Base-by-base conservation (phyloP, 2,329 filamentous ascomycete species). In the Aspergillus thermomutatus region DNA sequence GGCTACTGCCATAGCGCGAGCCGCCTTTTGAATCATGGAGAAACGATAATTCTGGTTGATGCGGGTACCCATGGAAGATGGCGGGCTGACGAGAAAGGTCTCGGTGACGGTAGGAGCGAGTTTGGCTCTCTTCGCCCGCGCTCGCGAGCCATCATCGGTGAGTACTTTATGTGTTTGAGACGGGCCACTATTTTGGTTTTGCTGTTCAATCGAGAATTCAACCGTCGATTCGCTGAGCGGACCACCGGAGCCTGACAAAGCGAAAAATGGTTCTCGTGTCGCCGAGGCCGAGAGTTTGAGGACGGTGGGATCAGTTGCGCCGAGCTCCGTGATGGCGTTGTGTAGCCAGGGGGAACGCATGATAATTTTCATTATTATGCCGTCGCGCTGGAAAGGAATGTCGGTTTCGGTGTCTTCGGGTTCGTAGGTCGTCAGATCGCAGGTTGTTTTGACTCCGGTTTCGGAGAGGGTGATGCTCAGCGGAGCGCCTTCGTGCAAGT, bases 1-100 rank as follows among this genome's bases (percentile, higher is more conserved):
- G 4, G 92, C 91, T 40, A 92, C 85, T 48, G 88, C 87, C 93
- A 99, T 97, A n/a, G 94, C 93, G 62, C 93, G 87, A 48, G 86
- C 86, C 0, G 93, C 92, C 62, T 89, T 89, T 72, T 90, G 92
- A 69, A 99, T 82, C 52, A 96, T 83, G 54, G 88, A 83, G 70
- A 97, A 97, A 65, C 91, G 92, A 79, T 95, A 99, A 50, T 83
- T 86, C 69, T 95, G 88, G 27, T 87, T 85, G 28, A 92, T 85
- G 27, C 81, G 85, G 41, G 86, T 85, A 11, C 72, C 70, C 65
- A 71, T 75, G 3, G 70, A 83, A 80, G 61, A 86, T 79, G 61
- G 88, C 69, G 64, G 85, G 77, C 53, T 84, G 77, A 67, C 83
- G 73, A 75, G 63, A 81, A 81, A 81, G 1, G 78, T 81, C 61